A percentile compares a stretch with the other conserved stretches of the same genome.
These are phyloP conservation scores for Tetrapisispora pingtungensis DNA, from an alignment of 805 yeast genomes.

Conservation along the genomic window DNA sequence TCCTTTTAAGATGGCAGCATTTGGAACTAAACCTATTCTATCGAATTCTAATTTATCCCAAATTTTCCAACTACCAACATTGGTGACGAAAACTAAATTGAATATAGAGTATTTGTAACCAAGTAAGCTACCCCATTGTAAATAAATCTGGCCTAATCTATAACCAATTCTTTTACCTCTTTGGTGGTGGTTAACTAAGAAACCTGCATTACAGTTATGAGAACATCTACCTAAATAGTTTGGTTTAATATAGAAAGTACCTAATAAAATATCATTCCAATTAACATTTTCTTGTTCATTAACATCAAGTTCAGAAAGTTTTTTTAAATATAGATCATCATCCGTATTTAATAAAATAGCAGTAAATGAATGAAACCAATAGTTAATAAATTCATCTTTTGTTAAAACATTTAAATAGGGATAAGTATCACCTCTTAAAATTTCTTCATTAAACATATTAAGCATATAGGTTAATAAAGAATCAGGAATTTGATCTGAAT, in stretches of 20 bases:
- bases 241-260: slow-evolving; percentile 76
- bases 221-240: slow-evolving; percentile 79
- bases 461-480: slow-evolving; percentile 38
- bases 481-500: slow-evolving; percentile 39
- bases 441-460: slow-evolving; percentile 49
- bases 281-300: slow-evolving; percentile 21
- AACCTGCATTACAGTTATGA: slow-evolving; percentile 84
- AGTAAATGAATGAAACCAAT: slow-evolving; percentile 60
- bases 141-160: slow-evolving; percentile 56
- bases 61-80: slow-evolving; percentile 59
- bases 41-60: slow-evolving; percentile 85
- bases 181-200: slow-evolving; percentile 48
- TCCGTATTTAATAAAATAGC: slow-evolving; percentile 49
- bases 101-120: slow-evolving; percentile 80
- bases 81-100: slow-evolving; percentile 78
- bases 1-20: slow-evolving; percentile 68
- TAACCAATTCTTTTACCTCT: slow-evolving; percentile 67
- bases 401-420: slow-evolving; percentile 42
- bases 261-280: slow-evolving; percentile 47
- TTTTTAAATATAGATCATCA: slow-evolving; percentile 4
- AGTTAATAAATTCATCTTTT: slow-evolving; percentile 43
- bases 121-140: slow-evolving; percentile 62
- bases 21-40: slow-evolving; percentile 61
- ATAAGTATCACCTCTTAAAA: slow-evolving; percentile 68
- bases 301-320: no score